These are phyloP conservation scores for Paramecium bursaria DNA, from an alignment of 73 alveolate species.

Conservation along the genomic window DNA sequence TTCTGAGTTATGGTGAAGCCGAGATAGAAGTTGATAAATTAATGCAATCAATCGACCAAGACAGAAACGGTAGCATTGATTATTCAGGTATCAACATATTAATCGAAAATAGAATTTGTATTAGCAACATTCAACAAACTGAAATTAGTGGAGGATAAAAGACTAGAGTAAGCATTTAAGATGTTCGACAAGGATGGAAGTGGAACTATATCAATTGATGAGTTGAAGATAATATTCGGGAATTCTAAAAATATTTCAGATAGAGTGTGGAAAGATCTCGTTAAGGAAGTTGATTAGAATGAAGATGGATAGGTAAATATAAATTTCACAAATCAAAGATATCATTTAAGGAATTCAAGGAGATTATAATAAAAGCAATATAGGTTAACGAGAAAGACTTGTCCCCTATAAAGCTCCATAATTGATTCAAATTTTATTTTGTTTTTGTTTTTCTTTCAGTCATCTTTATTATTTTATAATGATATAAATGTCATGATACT, in stretches of 20 bases:
- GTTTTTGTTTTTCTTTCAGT: too few relatives aligned
- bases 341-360: conserved; percentile 67
- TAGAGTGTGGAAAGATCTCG: conserved; percentile 79
- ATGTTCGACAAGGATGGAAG: conserved; percentile 80
- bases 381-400: too few relatives aligned
- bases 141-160: conserved; percentile 60
- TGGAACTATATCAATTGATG: conserved; percentile 78
- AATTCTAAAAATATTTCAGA: conserved; percentile 33
- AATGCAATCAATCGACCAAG: conserved; percentile 72
- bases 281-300: conserved; percentile 79
- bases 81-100: conserved; percentile 65
- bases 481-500: too few relatives aligned
- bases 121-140: conserved; percentile 67
- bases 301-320: conserved; percentile 80
- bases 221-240: conserved; percentile 72
- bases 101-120: conserved; percentile 62
- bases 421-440: too few relatives aligned
- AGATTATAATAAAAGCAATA: conserved; percentile 55
- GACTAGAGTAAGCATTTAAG: conserved; percentile 73
- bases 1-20: conserved; percentile 65
- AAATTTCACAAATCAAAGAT: conserved; percentile 21
- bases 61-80: conserved; percentile 73
- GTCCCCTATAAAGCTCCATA: too few relatives aligned
- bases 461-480: too few relatives aligned
- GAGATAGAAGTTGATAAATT: conserved; percentile 74